phyloP scores from a whole-genome alignment of 768 basidiomycete genomes.

The Agaricus subrufescens region DNA sequence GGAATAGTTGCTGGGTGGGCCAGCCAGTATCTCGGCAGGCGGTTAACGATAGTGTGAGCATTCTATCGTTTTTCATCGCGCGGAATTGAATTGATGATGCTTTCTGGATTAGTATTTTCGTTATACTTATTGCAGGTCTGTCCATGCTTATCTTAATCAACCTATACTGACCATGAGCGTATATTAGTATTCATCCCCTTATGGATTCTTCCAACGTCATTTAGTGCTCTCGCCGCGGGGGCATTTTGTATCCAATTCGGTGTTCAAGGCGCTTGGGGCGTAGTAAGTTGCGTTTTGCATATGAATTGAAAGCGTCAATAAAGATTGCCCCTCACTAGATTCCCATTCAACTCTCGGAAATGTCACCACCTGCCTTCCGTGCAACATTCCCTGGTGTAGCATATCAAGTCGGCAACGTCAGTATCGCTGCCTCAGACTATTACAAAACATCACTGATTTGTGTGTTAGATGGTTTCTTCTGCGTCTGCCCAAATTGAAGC shows the following conservation, averaged over 20 bases:
- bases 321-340: constrained; percentile 24
- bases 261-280: constrained; percentile 90
- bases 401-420: constrained; percentile 76
- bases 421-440: constrained; percentile 18
- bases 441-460: neutral
- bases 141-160: neutral
- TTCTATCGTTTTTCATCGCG: neutral
- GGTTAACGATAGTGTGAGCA: constrained; percentile 71
- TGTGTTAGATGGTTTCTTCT: constrained; percentile 51
- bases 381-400: constrained; percentile 84
- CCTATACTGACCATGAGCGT: neutral
- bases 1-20: constrained; percentile 68
- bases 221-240: constrained; percentile 69
- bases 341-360: constrained; percentile 78
- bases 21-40: constrained; percentile 75
- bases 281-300: constrained; percentile 51
- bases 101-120: constrained; percentile 36
- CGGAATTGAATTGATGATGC: neutral
- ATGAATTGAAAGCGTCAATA: constrained; percentile 33
- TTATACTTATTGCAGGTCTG: constrained; percentile 48
- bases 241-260: constrained; percentile 87
- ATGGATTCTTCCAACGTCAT: constrained; percentile 76
- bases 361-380: constrained; percentile 85
- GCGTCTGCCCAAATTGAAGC: constrained; percentile 82
- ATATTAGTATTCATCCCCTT: constrained; percentile 58